Conservation (phyloP, 768 basidiomycete genomes). For the Tubosaeta brunneosetosa region DNA sequence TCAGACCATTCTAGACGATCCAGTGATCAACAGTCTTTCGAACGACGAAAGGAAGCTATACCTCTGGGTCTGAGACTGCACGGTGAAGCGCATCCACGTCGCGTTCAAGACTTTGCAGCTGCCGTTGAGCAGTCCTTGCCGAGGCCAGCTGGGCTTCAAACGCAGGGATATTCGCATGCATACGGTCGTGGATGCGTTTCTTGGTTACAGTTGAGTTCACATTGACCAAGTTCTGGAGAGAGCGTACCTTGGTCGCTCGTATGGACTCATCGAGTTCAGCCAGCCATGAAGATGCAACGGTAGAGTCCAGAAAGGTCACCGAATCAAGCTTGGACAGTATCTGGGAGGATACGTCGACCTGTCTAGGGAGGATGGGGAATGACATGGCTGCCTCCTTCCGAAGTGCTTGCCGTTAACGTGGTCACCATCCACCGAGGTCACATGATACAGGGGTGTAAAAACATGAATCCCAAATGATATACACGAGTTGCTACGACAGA, state of each 20-base stretch:
- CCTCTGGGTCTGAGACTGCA: constrained; percentile 56
- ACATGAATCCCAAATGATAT: constrained; percentile 7
- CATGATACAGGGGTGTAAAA: constrained; percentile 6
- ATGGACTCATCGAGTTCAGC: constrained; percentile 70
- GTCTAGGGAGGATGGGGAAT: constrained; percentile 70
- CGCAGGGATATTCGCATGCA: constrained; percentile 55
- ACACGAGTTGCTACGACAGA: constrained; percentile 15
- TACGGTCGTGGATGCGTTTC: constrained; percentile 68
- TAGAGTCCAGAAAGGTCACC: constrained; percentile 53
- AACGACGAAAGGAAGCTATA: constrained; percentile 27
- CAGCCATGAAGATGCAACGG: constrained; percentile 65
- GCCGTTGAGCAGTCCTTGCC: constrained; percentile 60
- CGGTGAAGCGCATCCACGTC: constrained; percentile 51
- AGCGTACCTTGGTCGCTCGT: constrained; percentile 58
- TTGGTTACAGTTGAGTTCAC: constrained; percentile 28
- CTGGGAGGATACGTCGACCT: constrained; percentile 65
- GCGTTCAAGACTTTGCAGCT: constrained; percentile 44
- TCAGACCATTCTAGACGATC: constrained; percentile 55
- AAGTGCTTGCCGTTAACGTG: neutral
- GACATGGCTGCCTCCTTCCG: constrained; percentile 46
- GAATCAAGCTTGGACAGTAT: constrained; percentile 69
- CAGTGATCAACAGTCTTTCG: constrained; percentile 7
- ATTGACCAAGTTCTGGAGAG: neutral
- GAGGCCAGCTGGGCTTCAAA: constrained; percentile 63
- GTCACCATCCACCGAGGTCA: constrained; percentile 8